phyloP scores from a whole-genome alignment of 345 rosid genomes.

The Erysimum cheiranthoides region DNA sequence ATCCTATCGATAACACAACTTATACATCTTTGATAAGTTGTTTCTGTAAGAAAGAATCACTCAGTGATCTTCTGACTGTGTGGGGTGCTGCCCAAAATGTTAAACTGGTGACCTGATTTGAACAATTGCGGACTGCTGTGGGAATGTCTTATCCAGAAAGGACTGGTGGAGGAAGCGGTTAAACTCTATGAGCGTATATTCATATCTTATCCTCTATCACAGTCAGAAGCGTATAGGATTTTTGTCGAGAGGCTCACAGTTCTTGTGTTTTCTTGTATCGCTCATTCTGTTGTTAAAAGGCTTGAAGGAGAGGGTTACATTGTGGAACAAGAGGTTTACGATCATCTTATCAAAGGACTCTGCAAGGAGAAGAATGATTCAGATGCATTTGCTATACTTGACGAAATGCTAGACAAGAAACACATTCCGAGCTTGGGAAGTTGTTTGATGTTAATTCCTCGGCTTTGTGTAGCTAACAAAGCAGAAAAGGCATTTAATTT shows the following conservation, averaged over 20 bases:
- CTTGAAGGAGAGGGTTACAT: conserved; percentile 52
- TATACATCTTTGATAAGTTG: conserved; percentile 55
- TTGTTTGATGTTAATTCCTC: conserved; percentile 58
- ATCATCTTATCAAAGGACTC: conserved; percentile 60
- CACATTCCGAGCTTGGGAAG: conserved; percentile 48
- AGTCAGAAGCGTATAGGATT: conserved; percentile 44
- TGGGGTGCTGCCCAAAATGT: conserved; percentile 53
- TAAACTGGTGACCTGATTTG: conserved; percentile 61
- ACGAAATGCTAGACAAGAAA: conserved; percentile 48
- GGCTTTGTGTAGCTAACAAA: conserved; percentile 51
- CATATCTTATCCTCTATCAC: conserved; percentile 44
- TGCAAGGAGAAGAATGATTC: conserved; percentile 53
- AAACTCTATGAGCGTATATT: conserved; percentile 66
- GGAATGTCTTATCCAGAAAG: conserved; percentile 54
- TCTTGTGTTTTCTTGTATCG: conserved; percentile 52
- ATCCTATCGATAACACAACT: conserved; percentile 50
- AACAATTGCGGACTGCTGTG: conserved; percentile 50
- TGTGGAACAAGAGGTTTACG: conserved; percentile 51
- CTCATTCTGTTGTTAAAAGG: conserved; percentile 55
- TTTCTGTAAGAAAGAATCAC: conserved; percentile 61
- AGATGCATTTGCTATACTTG: conserved; percentile 54
- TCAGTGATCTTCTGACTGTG: conserved; percentile 46
- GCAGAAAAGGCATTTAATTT: conserved; percentile 50
- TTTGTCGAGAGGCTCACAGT: conserved; percentile 62
- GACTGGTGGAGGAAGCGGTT: conserved; percentile 61